Evolutionary conservation across 2,329 filamentous ascomycete species (phyloP).

Genomic region (Xylaria sp.): DNA sequence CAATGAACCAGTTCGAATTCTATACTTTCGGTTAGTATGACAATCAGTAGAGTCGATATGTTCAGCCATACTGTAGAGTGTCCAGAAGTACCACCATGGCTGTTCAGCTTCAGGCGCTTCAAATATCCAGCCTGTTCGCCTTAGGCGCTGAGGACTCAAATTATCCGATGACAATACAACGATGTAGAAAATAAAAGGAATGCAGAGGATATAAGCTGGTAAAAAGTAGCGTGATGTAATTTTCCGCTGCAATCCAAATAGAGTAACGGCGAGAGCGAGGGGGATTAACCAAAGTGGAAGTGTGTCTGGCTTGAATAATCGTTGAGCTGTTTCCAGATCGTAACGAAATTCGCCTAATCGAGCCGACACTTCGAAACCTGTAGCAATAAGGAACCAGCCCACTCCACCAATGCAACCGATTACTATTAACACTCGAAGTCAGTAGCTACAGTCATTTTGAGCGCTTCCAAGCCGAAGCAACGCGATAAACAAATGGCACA

Average conservation of each 20-base stretch:
- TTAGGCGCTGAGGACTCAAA: slow-evolving; percentile 73
- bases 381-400: slow-evolving; percentile 92
- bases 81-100: slow-evolving; percentile 98
- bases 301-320: slow-evolving; percentile 78
- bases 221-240: slow-evolving; percentile 86
- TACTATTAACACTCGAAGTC: slow-evolving; percentile 52
- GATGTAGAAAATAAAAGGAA: slow-evolving; percentile 82
- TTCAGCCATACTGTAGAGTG: slow-evolving; percentile 79
- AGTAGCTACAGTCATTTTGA: background rate
- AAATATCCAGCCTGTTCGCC: slow-evolving; percentile 89
- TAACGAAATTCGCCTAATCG: slow-evolving; percentile 88
- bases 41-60: background rate
- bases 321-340: slow-evolving; percentile 77
- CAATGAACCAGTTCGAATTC: slow-evolving; percentile 86
- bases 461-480: background rate
- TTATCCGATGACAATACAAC: slow-evolving; percentile 76
- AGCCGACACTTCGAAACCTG: slow-evolving; percentile 92
- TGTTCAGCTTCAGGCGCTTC: slow-evolving; percentile 83
- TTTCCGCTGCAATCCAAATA: slow-evolving; percentile 81
- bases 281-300: slow-evolving; percentile 86
- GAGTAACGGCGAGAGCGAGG: slow-evolving; percentile 76
- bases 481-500: background rate
- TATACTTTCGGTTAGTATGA: slow-evolving; percentile 52
- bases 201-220: slow-evolving; percentile 84
- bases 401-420: slow-evolving; percentile 98